Conservation (phyloP, 2,329 filamentous ascomycete genomes). For the Fusarium illudens region DNA sequence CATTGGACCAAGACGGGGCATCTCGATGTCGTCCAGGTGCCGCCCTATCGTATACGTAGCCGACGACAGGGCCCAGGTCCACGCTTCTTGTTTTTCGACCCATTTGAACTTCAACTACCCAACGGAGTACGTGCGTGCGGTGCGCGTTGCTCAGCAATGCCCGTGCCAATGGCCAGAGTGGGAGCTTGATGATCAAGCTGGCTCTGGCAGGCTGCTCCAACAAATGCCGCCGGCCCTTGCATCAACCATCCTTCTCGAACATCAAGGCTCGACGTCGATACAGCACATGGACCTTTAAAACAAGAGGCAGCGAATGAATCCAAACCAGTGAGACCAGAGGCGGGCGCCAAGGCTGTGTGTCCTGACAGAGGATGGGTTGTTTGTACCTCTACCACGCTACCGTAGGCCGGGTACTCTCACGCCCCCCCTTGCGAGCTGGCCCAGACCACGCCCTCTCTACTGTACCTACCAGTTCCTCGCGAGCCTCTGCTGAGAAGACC, state of each 20-base stretch:
- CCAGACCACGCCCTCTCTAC: constrained; percentile 31
- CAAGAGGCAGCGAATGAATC: constrained; percentile 16
- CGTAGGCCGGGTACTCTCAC: constrained; percentile 12
- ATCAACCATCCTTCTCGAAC: constrained; percentile 26
- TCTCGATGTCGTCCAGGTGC: constrained; percentile 37
- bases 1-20: constrained; percentile 37
- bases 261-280: constrained; percentile 10
- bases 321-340: constrained; percentile 14
- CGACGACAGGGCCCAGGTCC: constrained; percentile 32
- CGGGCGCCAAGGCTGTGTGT: constrained; percentile 31
- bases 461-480: constrained; percentile 18
- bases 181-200: background rate
- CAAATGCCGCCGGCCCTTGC: constrained; percentile 8
- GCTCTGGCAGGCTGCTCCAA: background rate
- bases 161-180: constrained; percentile 11
- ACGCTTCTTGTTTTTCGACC: constrained; percentile 32
- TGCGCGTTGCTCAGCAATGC: constrained; percentile 27
- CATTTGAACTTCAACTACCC: constrained; percentile 22
- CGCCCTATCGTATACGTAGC: constrained; percentile 35
- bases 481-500: constrained; percentile 17
- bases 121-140: constrained; percentile 2
- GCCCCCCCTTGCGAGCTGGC: constrained; percentile 23
- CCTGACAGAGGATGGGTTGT: constrained; percentile 17
- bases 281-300: background rate
- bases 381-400: constrained; percentile 24